phyloP scores from a whole-genome alignment of 441 rosid genomes.

The Daphne laureola region DNA sequence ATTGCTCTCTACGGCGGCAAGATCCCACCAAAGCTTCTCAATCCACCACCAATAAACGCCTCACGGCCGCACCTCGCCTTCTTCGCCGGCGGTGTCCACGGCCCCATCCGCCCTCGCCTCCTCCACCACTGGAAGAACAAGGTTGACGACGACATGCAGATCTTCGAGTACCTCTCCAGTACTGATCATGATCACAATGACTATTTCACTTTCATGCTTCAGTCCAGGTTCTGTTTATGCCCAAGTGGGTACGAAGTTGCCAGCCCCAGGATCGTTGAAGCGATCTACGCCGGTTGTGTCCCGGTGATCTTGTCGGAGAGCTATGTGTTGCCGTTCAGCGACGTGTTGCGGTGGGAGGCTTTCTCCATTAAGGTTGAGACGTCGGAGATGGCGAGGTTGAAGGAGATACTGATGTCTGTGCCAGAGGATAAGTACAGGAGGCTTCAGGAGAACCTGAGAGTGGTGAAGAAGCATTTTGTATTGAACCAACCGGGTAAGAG shows the following conservation, averaged over 20 bases:
- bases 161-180: slow-evolving; percentile 64
- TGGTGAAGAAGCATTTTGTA: slow-evolving; percentile 63
- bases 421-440: slow-evolving; percentile 42
- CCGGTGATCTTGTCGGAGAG: slow-evolving; percentile 73
- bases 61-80: slow-evolving; percentile 54
- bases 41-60: slow-evolving; percentile 24
- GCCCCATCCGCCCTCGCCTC: slow-evolving; percentile 60
- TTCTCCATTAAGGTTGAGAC: slow-evolving; percentile 54
- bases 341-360: slow-evolving; percentile 77
- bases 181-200: too few relatives aligned
- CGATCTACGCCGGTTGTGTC: slow-evolving; percentile 73
- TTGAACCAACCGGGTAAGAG: slow-evolving; percentile 68
- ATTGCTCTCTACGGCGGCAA: slow-evolving; percentile 52
- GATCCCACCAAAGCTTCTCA: slow-evolving; percentile 35
- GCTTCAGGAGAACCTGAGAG: slow-evolving; percentile 44
- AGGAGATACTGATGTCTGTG: slow-evolving; percentile 49
- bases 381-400: slow-evolving; percentile 57
- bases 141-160: slow-evolving; percentile 46
- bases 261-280: slow-evolving; percentile 83
- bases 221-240: slow-evolving; percentile 77
- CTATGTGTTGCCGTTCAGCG: slow-evolving; percentile 79
- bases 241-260: slow-evolving; percentile 96
- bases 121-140: slow-evolving; percentile 62
- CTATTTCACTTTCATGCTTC: slow-evolving; percentile 60
- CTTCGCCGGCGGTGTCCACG: slow-evolving; percentile 86